Evolutionary conservation across 139 green algal species (phyloP), one percentile per base, ranked within the genome.

Genomic region (Closterium sp.): DNA sequence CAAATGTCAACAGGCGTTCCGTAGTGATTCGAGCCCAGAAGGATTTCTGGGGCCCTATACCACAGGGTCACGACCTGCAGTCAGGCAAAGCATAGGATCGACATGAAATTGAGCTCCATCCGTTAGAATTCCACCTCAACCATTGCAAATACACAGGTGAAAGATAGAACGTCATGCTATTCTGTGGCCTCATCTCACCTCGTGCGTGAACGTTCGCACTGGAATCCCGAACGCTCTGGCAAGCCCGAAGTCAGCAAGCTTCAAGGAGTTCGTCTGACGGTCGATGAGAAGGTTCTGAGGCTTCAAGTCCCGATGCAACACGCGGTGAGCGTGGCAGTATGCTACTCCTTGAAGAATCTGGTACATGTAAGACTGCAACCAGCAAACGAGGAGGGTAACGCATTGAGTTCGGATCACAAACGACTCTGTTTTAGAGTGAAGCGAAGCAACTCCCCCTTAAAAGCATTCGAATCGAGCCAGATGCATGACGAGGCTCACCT

Each of bases 251-350:
- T 99, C 98, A n/a, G 98, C 98, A 32, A 99, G 96, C 92, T 99
- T 99, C 36, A 99, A 95, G 25, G 95, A 94, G 87, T 97, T 97
- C n/a, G 89, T 96, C 1, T 88, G 38, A 30, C 93, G 93, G 91
- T 99, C 97, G 23, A 99, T 98, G 3, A 99, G 95, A 86, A 99
- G 95, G 93, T 99, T 99, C 93, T 99, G 97, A 1, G 98, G 98
- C 95, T 99, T 99, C 33, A 99, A 92, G 93, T 99, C 98, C 0
- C 98, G 94, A 92, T 99, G 98, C 69, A 99, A 94, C 9, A 99
- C 96, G 12, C 96, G 33, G 92, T 98, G 95, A 0, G 96, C 96
- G 91, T 99, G 98, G 93, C 97, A 99, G 95, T 98, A 98, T 2
- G 95, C 95, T 6, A 99, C 97, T 28, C 97, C 98, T 32, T 95